Base-by-base conservation (phyloP, 805 yeast genomes). In the Isabelozyma gotoi region DNA sequence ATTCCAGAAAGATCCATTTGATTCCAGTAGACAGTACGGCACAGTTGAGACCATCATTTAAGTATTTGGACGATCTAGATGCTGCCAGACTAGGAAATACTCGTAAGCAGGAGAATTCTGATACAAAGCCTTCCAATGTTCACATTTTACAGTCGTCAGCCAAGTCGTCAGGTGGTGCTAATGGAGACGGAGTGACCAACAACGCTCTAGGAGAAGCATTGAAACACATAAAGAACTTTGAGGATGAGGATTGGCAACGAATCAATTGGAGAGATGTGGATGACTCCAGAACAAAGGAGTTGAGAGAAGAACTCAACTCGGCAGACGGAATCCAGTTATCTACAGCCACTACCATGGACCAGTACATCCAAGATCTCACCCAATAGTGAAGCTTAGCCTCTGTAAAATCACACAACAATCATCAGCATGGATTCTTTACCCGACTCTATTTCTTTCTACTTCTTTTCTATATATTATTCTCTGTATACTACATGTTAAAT, bases 11-110 rank as follows among this genome's bases (percentile, higher is more conserved):
- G 52, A 55, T 89, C 6, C 80, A 86, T 39, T 61, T 92, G 47
- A 63, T 79, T 1, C 87, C 92, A 1, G 71, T 91, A 1, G 77
- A 80, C 29, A 74, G 81, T 16, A 79, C 86, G 0, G 79, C 85
- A 0, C 97, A 92, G 62, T 62, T 94, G 47, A 76, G 96, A 51
- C 94, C 97, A 2, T 77, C 78, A 53, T 88, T 94, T 66, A 78
- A 76, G 50, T 88, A 91, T 58, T 80, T 90, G 35, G 96, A 90
- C 59, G 81, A 76, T 48, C 57, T 65, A 47, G 79, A 74, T 45
- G 68, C 68, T 44, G 74, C 67, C 42, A 76, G 71, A 68, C 72
- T 55, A 42, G 68, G 46, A 44, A 71, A 52, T 49, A 64, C 57
- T 44, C 65, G 51, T 57, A 71, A 71, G 37, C 75, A 74, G 33